Base-by-base conservation (phyloP, 1,284 basidiomycete genomes). In the Ceratobasidium sp. region DNA sequence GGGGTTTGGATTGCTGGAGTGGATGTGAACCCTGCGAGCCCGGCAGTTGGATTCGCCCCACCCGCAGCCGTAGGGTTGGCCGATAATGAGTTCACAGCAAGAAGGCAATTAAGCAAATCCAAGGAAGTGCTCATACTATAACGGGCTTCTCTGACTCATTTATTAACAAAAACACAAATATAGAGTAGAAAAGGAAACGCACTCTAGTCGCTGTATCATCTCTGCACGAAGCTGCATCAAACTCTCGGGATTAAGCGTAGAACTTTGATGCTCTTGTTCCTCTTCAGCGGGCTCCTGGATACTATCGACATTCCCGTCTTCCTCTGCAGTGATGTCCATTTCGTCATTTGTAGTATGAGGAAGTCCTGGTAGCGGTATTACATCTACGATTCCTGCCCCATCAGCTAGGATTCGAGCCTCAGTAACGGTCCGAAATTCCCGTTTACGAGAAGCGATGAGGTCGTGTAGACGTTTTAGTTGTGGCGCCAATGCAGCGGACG, bases 381-480 rank as follows among this genome's bases (percentile, higher is more conserved):
- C 26, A 23, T 56, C 72, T 49, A 76, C 61, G 23, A 76, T 66
- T 23, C 72, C 72, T 15, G 72, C 72, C n/a, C 72, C 72, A 33
- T 76, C 63, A 18, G 72, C 72, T 46, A 76, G 49, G 3, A 76
- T 51, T 1, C 72, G 72, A 4, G 72, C 63, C 61, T 76, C 72
- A 2, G 72, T 76, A 40, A 76, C 28, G 20, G 61, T 64, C 18
- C 72, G 72, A 66, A 76, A 76, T 23, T 76, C 72, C 4, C 72
- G 72, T 60, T 76, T 76, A 12, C 72, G 61, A 23, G 72, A 76
- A 40, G 51, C 28, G 33, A 76, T 76, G 61, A 76, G 61, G 33
- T 76, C 72, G 72, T 76, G 72, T 7, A 76, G 51, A 6, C 72
- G 72, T 44, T 66, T 76, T n/a, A 76, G 72, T 44, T 76, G 72